Conservation (phyloP, 2,329 filamentous ascomycete genomes). For the Teratosphaeriaceae sp. region DNA sequence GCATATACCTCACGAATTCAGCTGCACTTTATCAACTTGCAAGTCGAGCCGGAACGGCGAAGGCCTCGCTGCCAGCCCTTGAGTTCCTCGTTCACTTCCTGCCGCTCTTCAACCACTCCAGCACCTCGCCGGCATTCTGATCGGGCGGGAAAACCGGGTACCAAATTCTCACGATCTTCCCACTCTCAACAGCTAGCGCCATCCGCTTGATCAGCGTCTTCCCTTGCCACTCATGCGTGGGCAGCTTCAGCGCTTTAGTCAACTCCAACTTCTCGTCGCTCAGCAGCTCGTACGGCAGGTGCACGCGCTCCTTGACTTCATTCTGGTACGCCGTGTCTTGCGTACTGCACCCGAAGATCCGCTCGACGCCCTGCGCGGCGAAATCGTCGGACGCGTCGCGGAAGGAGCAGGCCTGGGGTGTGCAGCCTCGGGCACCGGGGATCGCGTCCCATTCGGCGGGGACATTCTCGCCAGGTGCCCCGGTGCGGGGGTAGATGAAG, state of each 20-base stretch:
- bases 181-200: slow-evolving; percentile 34
- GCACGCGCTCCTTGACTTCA: slow-evolving; percentile 32
- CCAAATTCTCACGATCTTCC: slow-evolving; percentile 35
- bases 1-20: too few species aligned
- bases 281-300: slow-evolving; percentile 36
- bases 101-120: slow-evolving; percentile 10
- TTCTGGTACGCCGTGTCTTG: slow-evolving; percentile 36
- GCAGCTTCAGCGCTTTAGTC: slow-evolving; percentile 29
- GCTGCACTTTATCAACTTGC: too few species aligned
- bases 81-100: slow-evolving; percentile 2
- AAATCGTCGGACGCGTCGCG: slow-evolving; percentile 30
- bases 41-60: too few species aligned
- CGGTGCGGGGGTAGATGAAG: slow-evolving; percentile 39
- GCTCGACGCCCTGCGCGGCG: slow-evolving; percentile 23
- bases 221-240: slow-evolving; percentile 35
- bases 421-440: slow-evolving; percentile 39
- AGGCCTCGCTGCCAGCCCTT: too few species aligned
- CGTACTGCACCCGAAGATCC: slow-evolving; percentile 35
- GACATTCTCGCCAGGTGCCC: slow-evolving; percentile 34
- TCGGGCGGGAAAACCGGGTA: slow-evolving; percentile 41
- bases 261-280: slow-evolving; percentile 35
- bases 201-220: slow-evolving; percentile 33
- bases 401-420: slow-evolving; percentile 40
- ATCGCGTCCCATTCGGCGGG: slow-evolving; percentile 37
- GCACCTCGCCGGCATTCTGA: slow-evolving; percentile 34